Base-by-base conservation (phyloP, 305 asterid genomes). In the Fraxinus sp. region DNA sequence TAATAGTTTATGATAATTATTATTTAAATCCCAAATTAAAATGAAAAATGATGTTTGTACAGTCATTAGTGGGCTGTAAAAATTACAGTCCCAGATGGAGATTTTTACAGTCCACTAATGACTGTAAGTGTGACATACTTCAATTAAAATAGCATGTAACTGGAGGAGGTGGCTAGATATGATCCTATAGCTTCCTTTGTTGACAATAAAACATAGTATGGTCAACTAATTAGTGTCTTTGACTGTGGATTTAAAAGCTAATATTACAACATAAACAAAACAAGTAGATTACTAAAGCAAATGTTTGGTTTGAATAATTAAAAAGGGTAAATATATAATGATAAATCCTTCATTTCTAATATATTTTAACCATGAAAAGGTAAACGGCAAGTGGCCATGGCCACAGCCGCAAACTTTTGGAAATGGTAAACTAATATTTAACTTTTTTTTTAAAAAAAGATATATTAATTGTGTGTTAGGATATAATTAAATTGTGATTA, bases 161-260 rank as follows among this genome's bases (percentile, higher is more conserved):
- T 37, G 72, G 46, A 5, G 37, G 37, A 4, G 44, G 68, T 76
- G 22, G 82, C 76, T 77, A 46, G 20, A 35, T 41, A 41, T 76
- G 9, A 32, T 6, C 16, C 46, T 66, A 20, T 24, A 77, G 79
- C 78, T 72, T 36, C 75, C 22, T 82, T 82, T 68, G 73, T 80
- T 83, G 88, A 79, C 87, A 79, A 64, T 22, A 78, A 74, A 16
- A 57, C 80, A 80, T 79, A 73, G 49, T 74, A 78, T 81, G 87
- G 87, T 87, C 87, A 81, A 85, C 82, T n/a, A 81, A 80, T 28
- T 81, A 82, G 83, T 66, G 84, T 81, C 83, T 73, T 84, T 84
- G 83, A 87, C 84, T 75, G 71, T 16, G 59, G 83, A 46, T 80
- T 80, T 49, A 35, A 44, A 80, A 80, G 33, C 72, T 44, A 75